Conservation (phyloP, 306 rosid species). For the Calophaca sinica region DNA sequence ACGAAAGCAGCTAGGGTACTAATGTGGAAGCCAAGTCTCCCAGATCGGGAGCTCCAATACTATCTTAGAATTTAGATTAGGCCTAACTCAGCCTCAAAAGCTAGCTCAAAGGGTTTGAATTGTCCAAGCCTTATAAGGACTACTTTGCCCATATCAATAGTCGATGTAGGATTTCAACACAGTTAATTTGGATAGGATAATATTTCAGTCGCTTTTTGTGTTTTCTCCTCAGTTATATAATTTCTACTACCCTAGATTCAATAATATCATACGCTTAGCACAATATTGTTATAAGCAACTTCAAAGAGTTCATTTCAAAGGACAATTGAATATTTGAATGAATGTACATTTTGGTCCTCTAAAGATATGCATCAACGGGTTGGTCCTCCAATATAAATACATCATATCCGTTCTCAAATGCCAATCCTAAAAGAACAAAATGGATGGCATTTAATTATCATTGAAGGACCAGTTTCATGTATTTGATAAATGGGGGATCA, state of each 20-base stretch:
- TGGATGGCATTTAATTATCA: background rate
- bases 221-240: background rate
- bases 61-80: background rate
- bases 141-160: background rate
- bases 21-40: background rate
- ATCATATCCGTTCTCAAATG: background rate
- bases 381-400: background rate
- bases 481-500: background rate
- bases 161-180: background rate
- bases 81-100: background rate
- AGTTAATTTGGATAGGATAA: background rate
- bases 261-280: too few relatives aligned
- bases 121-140: background rate
- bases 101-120: background rate
- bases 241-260: background rate
- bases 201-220: constrained; percentile 7
- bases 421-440: background rate
- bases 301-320: background rate
- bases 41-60: background rate
- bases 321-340: background rate
- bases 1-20: background rate
- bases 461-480: background rate
- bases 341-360: constrained; percentile 1
- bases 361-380: background rate
- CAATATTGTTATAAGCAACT: background rate